Evolutionary conservation across 2,329 filamentous ascomycete genomes (phyloP).

Genomic region (Uncinocarpus reesii): DNA sequence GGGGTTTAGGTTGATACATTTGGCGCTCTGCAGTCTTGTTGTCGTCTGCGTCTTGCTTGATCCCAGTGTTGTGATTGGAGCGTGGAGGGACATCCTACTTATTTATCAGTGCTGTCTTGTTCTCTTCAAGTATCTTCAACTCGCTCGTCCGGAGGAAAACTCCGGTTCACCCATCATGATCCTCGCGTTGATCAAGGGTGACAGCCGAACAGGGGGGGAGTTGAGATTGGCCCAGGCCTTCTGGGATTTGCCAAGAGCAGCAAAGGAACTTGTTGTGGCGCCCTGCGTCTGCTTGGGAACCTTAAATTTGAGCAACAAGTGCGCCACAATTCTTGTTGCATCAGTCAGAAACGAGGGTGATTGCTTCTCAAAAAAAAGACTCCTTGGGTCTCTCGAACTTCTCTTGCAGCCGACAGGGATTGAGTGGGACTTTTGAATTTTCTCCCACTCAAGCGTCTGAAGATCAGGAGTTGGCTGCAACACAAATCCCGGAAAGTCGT

Average conservation of each 20-base stretch:
- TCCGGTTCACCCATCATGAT: neutral
- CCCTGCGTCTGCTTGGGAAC: constrained; percentile 4
- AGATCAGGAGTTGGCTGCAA: no score
- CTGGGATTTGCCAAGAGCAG: constrained; percentile 6
- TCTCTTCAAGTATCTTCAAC: neutral
- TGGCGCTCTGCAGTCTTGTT: no score
- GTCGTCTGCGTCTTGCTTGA: no score
- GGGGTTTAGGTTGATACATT: no score
- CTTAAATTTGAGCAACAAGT: constrained; percentile 1
- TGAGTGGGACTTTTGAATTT: no score
- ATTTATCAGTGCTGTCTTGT: neutral
- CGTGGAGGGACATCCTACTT: neutral
- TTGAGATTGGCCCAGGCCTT: constrained; percentile 2
- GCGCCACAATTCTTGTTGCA: constrained; percentile 1
- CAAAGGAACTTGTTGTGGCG: neutral
- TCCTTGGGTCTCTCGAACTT: neutral
- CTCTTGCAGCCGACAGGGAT: no score
- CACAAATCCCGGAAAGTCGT: no score
- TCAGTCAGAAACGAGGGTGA: constrained; percentile 2
- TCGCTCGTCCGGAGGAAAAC: neutral
- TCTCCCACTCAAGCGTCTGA: no score
- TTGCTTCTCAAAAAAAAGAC: neutral
- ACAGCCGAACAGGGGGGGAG: neutral
- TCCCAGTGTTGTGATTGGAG: no score
- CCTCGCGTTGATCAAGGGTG: constrained; percentile 5